Percentiles rank a stretch among this genome's conserved stretches.
phyloP scores from a whole-genome alignment of 371 early-diverging fungal genomes.

The Sporodiniella umbellata region DNA sequence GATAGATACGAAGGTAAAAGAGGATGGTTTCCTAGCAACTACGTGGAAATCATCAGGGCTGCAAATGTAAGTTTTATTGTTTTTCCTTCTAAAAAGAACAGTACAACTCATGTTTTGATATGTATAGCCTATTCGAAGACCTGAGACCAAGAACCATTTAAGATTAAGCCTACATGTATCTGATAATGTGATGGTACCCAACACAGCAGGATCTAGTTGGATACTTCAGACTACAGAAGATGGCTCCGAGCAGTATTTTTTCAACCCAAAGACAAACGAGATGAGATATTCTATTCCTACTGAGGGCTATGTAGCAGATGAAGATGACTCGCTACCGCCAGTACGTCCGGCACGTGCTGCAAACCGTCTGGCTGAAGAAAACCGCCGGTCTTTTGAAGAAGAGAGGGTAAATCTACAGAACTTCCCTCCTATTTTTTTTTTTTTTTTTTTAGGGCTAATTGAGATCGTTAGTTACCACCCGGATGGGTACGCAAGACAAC shows the following conservation, averaged over 20 bases:
- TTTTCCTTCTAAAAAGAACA: too few species aligned
- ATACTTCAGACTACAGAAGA: conserved; percentile 54
- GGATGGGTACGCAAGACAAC: conserved; percentile 62
- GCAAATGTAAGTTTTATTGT: too few species aligned
- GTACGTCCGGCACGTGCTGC: conserved; percentile 30
- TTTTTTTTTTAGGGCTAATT: not conserved
- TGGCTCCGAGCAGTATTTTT: conserved; percentile 54
- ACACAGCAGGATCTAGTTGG: conserved; percentile 33
- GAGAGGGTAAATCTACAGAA: not conserved
- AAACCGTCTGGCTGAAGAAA: conserved; percentile 13
- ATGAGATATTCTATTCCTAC: conserved; percentile 54
- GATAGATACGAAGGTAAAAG: conserved; percentile 57
- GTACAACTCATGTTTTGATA: too few species aligned
- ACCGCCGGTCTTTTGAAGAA: not conserved
- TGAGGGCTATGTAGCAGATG: conserved; percentile 15
- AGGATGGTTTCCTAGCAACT: conserved; percentile 93
- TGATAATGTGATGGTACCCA: conserved; percentile 8
- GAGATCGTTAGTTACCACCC: conserved; percentile 41
- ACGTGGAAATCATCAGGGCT: conserved; percentile 56
- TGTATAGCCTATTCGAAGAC: too few species aligned
- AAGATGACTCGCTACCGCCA: conserved; percentile 8
- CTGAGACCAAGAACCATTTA: conserved; percentile 12
- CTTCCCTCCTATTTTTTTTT: too few species aligned
- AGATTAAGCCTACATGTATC: conserved; percentile 21
- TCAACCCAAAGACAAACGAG: conserved; percentile 47